These are phyloP conservation scores for Auriscalpium microsporum DNA, from an alignment of 768 basidiomycete genomes.

Conservation along the genomic window DNA sequence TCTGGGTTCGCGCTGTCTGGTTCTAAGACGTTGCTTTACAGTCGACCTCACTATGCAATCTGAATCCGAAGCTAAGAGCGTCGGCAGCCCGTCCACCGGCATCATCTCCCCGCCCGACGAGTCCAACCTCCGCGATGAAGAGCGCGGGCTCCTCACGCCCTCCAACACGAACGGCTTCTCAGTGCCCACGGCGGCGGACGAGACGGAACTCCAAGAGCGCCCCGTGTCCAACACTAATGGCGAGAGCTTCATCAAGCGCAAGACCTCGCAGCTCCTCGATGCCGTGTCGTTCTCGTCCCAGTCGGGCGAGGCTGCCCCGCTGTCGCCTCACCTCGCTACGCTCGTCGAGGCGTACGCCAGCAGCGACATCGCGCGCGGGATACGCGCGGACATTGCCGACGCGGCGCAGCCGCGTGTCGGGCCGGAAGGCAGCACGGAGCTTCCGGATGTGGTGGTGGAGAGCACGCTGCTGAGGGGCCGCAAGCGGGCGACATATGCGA, in stretches of 20 bases:
- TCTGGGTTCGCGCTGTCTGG: not conserved
- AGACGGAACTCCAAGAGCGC: constrained; percentile 45
- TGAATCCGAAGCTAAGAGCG: constrained; percentile 28
- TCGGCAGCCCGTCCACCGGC: constrained; percentile 22
- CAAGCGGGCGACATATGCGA: constrained; percentile 77
- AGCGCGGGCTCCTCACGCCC: constrained; percentile 40
- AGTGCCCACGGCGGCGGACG: constrained; percentile 30
- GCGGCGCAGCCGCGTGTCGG: constrained; percentile 25
- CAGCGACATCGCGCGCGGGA: constrained; percentile 56
- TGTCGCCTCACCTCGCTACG: constrained; percentile 52
- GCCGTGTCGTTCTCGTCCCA: constrained; percentile 36
- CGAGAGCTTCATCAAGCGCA: constrained; percentile 47
- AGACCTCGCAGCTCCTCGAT: constrained; percentile 67
- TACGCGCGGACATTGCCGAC: constrained; percentile 54
- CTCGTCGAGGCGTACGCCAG: constrained; percentile 67
- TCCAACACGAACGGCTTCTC: constrained; percentile 17
- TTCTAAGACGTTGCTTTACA: constrained; percentile 19
- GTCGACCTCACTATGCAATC: constrained; percentile 39
- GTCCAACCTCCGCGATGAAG: constrained; percentile 54
- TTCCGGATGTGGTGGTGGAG: constrained; percentile 64
- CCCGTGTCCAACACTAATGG: constrained; percentile 26
- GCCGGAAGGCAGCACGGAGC: constrained; percentile 30
- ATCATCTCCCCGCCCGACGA: constrained; percentile 27
- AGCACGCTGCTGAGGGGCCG: constrained; percentile 59
- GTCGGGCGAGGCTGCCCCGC: constrained; percentile 23